A percentile compares a stretch with the other conserved stretches of the same genome.
Conservation (phyloP, 345 rosid species). For the Salix suchowensis region DNA sequence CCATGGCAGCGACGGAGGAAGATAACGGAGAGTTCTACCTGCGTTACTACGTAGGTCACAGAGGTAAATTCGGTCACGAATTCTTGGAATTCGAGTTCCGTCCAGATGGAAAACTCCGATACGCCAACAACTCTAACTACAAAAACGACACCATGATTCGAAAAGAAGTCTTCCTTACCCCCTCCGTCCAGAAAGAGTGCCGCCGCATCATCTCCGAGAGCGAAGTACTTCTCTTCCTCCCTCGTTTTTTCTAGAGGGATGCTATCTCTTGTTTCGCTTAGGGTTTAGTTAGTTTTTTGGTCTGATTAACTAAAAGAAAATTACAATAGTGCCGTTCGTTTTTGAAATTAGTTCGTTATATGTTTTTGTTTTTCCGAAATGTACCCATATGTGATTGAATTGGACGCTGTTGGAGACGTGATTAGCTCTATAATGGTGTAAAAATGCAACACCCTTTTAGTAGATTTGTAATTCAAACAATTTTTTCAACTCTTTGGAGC, state of each 20-base stretch:
- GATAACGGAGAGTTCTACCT: conserved; percentile 76
- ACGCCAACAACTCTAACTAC: conserved; percentile 98
- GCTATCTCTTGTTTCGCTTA: background rate
- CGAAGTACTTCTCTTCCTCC: conserved; percentile 44
- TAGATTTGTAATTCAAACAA: no score
- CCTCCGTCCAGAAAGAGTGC: conserved; percentile 87
- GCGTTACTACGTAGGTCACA: conserved; percentile 95
- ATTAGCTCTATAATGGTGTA: no score
- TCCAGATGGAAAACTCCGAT: conserved; percentile 93
- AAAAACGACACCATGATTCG: conserved; percentile 99
- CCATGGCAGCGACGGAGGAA: conserved; percentile 55
- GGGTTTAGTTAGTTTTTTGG: conserved; percentile 5
- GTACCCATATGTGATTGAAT: no score
- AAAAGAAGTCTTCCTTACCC: conserved; percentile 91
- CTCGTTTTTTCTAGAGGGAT: background rate
- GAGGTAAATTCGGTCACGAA: conserved; percentile 98
- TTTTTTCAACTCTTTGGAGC: background rate
- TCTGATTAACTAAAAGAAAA: background rate
- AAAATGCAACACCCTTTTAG: no score
- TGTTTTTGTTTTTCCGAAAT: background rate
- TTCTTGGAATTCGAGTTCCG: conserved; percentile 97
- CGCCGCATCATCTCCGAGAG: conserved; percentile 96
- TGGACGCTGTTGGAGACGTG: no score
- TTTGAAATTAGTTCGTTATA: background rate
- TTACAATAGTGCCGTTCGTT: background rate